Evolutionary conservation across 2,329 filamentous ascomycete genomes (phyloP), one percentile per base, ranked within the genome.

Genomic region (Juglanconis sp.): DNA sequence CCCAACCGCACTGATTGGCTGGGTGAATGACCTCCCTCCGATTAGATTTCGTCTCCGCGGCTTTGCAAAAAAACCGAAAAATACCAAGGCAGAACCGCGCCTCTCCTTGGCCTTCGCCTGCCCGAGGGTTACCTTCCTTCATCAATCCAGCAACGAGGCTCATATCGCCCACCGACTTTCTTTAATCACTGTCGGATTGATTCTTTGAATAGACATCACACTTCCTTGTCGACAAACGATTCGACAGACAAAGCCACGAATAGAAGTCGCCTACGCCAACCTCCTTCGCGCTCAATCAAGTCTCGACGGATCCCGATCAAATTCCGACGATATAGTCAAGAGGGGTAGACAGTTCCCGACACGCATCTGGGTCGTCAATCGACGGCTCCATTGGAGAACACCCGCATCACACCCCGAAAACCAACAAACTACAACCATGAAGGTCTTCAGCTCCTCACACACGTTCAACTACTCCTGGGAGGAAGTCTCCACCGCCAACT

Each of bases 381-480:
- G 6, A n/a, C 24, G 35, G n/a, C 24, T 38, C 51, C 17, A 34
- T n/a, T 35, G 2, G 47, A 11, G 24, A 9, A 32, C 24, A 49
- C 30, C 11, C 46, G 24, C 46, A 10, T 10, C 6, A 13, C 8
- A 9, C 15, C n/a, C 31, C 40, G 5, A 55, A 17, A 17, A 15
- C 7, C 35, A 9, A 38, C n/a, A 58, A 10, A 13, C 15, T n/a
- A 15, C 42, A 34, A 57, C 48, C 32, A 62, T 62, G 62, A 64
- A 62, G 84, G 91, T 98, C 77, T 98, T 98, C 72, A 91, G 91
- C 68, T 96, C 92, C 71, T 81, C 82, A 44, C 91, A 92, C 77
- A 92, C 92, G 63, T 99, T 96, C 79, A 85, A 96, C 79, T 99
- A 99, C 82, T 96, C 94, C 50, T 99, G 95, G 95, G 92, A 96